A percentile compares a stretch with the other conserved stretches of the same genome.
phyloP scores from a whole-genome alignment of 371 early-diverging fungal species.

The Mortierella sp. region DNA sequence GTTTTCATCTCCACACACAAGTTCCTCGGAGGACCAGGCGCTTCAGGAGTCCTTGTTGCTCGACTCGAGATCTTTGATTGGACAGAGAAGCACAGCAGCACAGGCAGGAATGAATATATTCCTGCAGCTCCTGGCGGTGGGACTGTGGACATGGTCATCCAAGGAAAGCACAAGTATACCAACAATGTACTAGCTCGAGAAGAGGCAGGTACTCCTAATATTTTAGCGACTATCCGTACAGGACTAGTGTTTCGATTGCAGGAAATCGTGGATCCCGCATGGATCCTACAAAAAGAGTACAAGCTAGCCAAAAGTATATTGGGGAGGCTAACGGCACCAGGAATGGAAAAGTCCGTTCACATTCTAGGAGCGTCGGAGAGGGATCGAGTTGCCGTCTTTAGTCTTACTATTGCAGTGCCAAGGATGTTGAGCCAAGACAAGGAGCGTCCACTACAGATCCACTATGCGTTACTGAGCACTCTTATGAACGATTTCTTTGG shows the following conservation, averaged over 20 bases:
- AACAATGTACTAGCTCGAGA: constrained; percentile 28
- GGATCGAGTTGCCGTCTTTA: constrained; percentile 39
- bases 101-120: constrained; percentile 2
- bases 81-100: constrained; percentile 11
- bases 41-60: constrained; percentile 34
- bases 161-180: constrained; percentile 28
- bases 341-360: background rate
- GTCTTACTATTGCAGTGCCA: constrained; percentile 29
- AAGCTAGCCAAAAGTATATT: constrained; percentile 19
- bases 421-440: background rate
- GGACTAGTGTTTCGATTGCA: constrained; percentile 35
- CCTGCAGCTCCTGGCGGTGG: constrained; percentile 29
- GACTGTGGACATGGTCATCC: constrained; percentile 36
- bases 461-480: constrained; percentile 30
- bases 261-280: constrained; percentile 21
- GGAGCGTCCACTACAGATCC: constrained; percentile 17
- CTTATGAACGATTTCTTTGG: constrained; percentile 51
- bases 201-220: constrained; percentile 36
- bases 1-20: constrained; percentile 36
- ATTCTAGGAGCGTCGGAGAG: constrained; percentile 19
- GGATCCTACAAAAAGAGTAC: constrained; percentile 26
- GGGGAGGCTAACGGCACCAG: background rate
- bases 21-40: constrained; percentile 38
- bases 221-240: constrained; percentile 28
- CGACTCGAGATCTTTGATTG: constrained; percentile 41